phyloP scores from a whole-genome alignment of 139 green algal genomes.

The Spirogloea muscicola region DNA sequence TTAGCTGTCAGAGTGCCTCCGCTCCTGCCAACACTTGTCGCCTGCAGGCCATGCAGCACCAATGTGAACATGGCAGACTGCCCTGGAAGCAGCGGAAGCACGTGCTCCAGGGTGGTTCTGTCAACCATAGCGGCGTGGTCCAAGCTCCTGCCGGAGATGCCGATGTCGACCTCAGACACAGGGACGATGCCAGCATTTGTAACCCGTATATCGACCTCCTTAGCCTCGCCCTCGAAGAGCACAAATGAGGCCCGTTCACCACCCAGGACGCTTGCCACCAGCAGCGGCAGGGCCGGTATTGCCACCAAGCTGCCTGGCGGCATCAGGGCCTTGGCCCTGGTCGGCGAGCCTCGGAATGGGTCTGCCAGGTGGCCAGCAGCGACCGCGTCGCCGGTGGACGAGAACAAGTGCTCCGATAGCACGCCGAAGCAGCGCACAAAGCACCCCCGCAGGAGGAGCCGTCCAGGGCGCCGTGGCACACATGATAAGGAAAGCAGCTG shows the following conservation, averaged over 20 bases:
- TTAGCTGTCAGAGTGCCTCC: neutral
- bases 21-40: neutral
- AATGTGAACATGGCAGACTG: conserved; percentile 17
- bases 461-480: conserved; percentile 18
- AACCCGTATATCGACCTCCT: conserved; percentile 25
- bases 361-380: no score
- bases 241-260: conserved; percentile 30
- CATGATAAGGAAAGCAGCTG: conserved; percentile 30
- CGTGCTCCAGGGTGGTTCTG: neutral
- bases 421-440: conserved; percentile 42
- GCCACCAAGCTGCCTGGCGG: no score
- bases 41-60: conserved; percentile 10
- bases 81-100: conserved; percentile 27
- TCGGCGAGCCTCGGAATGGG: no score
- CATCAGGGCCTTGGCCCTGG: no score
- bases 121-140: conserved; percentile 21
- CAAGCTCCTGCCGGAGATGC: conserved; percentile 15
- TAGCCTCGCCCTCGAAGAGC: conserved; percentile 39
- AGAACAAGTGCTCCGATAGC: conserved; percentile 35
- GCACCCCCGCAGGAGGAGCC: conserved; percentile 14
- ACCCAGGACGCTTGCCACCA: conserved; percentile 18
- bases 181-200: conserved; percentile 29
- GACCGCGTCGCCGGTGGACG: no score
- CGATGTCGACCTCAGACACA: conserved; percentile 15
- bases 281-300: conserved; percentile 28